A percentile compares a stretch with the other conserved stretches of the same genome.
These are phyloP conservation scores for Margaritispora aquatica DNA, from an alignment of 495 filamentous ascomycete genomes.

Conservation along the genomic window DNA sequence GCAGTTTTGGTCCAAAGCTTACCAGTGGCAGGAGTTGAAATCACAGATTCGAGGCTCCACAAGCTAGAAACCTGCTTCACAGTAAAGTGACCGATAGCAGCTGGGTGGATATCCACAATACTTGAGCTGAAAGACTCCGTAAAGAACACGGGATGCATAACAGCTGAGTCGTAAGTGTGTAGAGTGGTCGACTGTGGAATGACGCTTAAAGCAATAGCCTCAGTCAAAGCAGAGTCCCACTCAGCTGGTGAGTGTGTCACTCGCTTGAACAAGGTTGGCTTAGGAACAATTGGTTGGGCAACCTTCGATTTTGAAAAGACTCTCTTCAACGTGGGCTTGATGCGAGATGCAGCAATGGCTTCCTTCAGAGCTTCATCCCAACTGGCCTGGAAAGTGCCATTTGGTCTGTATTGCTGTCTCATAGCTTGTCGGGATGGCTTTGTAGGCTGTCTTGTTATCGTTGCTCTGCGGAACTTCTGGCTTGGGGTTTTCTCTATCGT, in stretches of 20 bases:
- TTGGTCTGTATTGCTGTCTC: constrained; percentile 11
- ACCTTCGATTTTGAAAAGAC: not conserved
- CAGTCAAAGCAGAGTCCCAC: constrained; percentile 12
- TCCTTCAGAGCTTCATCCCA: constrained; percentile 19
- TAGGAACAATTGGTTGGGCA: not conserved
- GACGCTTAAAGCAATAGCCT: not conserved
- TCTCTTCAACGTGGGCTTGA: not conserved
- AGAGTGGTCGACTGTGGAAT: not conserved
- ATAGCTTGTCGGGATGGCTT: not conserved
- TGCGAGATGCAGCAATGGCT: constrained; percentile 8
- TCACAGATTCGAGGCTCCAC: not conserved
- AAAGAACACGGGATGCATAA: constrained; percentile 9
- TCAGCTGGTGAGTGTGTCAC: not conserved
- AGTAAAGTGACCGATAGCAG: constrained; percentile 3
- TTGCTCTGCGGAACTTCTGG: constrained; percentile 5
- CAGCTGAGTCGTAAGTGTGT: not conserved
- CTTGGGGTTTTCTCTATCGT: constrained; percentile 3
- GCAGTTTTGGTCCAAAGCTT: not conserved
- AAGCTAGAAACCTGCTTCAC: not conserved
- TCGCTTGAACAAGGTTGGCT: too few species aligned
- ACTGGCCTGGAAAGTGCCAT: constrained; percentile 4
- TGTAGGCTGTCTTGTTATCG: not conserved
- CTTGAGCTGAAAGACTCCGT: not conserved
- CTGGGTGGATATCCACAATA: not conserved
- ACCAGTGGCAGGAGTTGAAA: not conserved